Base-by-base conservation (phyloP, 192 early-diverging fungal genomes). In the Linnemannia exigua region DNA sequence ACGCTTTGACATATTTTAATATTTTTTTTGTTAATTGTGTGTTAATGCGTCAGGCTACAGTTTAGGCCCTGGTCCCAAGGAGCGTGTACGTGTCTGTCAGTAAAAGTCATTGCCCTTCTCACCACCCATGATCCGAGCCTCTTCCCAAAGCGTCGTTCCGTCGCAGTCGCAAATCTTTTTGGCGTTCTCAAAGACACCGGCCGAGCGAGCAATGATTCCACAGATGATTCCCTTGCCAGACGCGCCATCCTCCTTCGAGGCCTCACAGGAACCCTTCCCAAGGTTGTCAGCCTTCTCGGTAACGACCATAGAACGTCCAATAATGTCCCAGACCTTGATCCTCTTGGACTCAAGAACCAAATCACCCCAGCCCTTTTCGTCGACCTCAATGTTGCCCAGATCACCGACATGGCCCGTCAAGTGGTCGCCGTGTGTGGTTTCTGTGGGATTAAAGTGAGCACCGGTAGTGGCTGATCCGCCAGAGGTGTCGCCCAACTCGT, bases 111-210 rank as follows among this genome's bases (percentile, higher is more conserved):
- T 87, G 70, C 77, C 75, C 31, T 63, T 70, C 16, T 41, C 66
- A 12, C 35, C 75, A 31, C 31, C 38, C 69, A 74, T 79, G 61
- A 91, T 68, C 12, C 92, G 86, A 67, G 92, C 91, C 82, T 98
- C 97, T 75, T 96, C 92, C 97, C 97, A 98, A 66, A 98, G 87
- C 28, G 97, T 98, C 74, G 92, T 92, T 25, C 97, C 97, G 41
- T 87, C 90, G 87, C 97, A 98, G 33, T 93, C 92, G 81, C 97
- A 98, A 12, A 98, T 91, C 79, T 91, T 93, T 73, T 98, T 98
- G 35, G 91, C 89, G 81, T 98, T 98, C 85, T 97, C 94, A 90
- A 98, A 98, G 36, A 95, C 91, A 35, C 97, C 97, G 3, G 97
- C 97, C 48, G 94, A 95, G 77, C 96, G 91, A 0, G 97, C 97